Base-by-base conservation (phyloP, 2,329 filamentous ascomycete genomes). In the Coniochaeta sp. region DNA sequence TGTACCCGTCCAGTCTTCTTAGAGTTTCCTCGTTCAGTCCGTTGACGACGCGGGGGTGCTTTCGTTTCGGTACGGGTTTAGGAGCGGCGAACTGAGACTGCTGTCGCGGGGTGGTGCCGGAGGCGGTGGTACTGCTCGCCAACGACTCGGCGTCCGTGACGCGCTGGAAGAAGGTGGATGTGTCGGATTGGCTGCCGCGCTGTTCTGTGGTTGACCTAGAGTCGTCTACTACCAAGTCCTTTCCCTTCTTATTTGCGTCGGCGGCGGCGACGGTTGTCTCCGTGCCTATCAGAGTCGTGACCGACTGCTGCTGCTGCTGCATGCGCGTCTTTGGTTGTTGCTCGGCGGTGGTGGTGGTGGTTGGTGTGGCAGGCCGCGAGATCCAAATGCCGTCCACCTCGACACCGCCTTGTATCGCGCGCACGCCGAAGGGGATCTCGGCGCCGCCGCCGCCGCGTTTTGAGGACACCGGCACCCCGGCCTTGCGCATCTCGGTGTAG, bases 381-480 rank as follows among this genome's bases (percentile, higher is more conserved):
- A 87, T 82, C 85, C 87, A 90, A 49, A 96, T 91, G 4, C 90
- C 91, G 57, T 95, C 89, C 7, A 95, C 81, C 63, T 92, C 81
- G 40, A 95, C 75, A 6, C 91, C 91, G 58, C 81, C 87, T 65
- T 96, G 86, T 46, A 96, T 81, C 6, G 91, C 91, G 59, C 87
- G 83, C 50, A 94, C 82, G 18, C 92, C 91, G 61, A 96, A 96
- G 0, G 90, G 91, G 31, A 95, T 81, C 9, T 89, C 85, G 49
- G 81, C 74, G 16, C 60, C 53, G 26, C 64, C 85, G 49, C 81
- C 74, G 16, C 60, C 53, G 26, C 64, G 61, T 47, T 68, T 63
- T n/a, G 24, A 18, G 6, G 24, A 18, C 6, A 64, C 54, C 60
- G 67, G 64, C 47, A 82, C 74, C 61, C 74, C 82, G 55, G 72